A percentile compares a stretch with the other conserved stretches of the same genome.
These are phyloP conservation scores for Crinitomyces ghanaensis DNA, from an alignment of 805 yeast species.

Conservation along the genomic window DNA sequence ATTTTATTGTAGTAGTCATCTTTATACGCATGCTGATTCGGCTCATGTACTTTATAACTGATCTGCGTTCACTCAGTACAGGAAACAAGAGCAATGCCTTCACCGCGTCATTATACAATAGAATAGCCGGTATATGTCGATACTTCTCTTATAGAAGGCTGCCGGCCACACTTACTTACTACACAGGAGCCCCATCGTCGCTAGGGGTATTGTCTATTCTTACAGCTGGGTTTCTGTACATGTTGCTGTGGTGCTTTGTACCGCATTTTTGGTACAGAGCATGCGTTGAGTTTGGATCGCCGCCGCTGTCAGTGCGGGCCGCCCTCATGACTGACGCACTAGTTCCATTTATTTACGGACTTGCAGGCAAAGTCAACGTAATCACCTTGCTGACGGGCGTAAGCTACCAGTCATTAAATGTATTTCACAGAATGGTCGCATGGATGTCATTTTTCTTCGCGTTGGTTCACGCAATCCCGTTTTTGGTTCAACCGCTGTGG, in stretches of 20 bases:
- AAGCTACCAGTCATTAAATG: conserved; percentile 14
- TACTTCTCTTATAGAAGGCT: conserved; percentile 12
- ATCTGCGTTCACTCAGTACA: conserved; percentile 1
- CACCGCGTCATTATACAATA: conserved; percentile 1
- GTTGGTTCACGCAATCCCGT: conserved; percentile 13
- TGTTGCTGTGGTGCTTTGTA: conserved; percentile 7
- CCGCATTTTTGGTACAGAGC: conserved; percentile 13
- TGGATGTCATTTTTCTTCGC: conserved; percentile 12
- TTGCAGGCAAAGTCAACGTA: conserved; percentile 13
- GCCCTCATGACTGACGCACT: conserved; percentile 15
- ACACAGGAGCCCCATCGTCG: conserved; percentile 8
- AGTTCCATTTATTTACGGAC: conserved; percentile 14
- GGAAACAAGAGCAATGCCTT: background rate
- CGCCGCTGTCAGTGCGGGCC: conserved; percentile 15
- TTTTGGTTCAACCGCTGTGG: conserved; percentile 9
- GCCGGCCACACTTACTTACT: conserved; percentile 4
- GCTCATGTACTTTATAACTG: conserved; percentile 4
- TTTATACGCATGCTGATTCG: conserved; percentile 8
- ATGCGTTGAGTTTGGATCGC: conserved; percentile 14
- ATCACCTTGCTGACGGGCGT: conserved; percentile 13
- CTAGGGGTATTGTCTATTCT: conserved; percentile 7
- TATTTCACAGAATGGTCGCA: conserved; percentile 11
- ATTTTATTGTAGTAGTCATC: conserved; percentile 9
- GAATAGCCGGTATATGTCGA: conserved; percentile 8
- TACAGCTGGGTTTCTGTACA: conserved; percentile 5